phyloP scores from a whole-genome alignment of 495 filamentous ascomycete species.

The Choiromyces venosus region DNA sequence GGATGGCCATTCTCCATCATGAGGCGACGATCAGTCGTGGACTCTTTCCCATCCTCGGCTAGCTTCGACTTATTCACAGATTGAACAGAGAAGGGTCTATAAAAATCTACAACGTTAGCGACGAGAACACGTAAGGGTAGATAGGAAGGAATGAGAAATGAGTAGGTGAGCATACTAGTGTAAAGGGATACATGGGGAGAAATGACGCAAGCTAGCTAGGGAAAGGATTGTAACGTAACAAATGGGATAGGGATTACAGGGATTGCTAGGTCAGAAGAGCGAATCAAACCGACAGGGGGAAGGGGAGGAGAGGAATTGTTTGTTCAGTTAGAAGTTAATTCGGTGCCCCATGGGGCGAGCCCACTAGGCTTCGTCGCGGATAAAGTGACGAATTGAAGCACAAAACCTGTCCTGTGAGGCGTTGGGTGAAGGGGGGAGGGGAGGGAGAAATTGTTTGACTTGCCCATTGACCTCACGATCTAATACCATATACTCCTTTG shows the following conservation, averaged over 20 bases:
- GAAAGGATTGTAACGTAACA: slow-evolving; percentile 7
- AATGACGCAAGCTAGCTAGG: slow-evolving; percentile 13
- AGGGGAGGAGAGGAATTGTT: slow-evolving; percentile 7
- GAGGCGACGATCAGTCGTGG: slow-evolving; percentile 47
- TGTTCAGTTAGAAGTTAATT: slow-evolving; percentile 1
- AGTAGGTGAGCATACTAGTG: slow-evolving; percentile 34
- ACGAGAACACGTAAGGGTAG: not conserved
- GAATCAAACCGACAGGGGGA: slow-evolving; percentile 15
- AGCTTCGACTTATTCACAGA: slow-evolving; percentile 47
- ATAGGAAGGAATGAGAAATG: slow-evolving; percentile 19
- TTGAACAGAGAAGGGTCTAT: slow-evolving; percentile 52
- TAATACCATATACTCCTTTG: slow-evolving; percentile 77
- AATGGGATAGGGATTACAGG: slow-evolving; percentile 10
- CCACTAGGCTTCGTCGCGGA: slow-evolving; percentile 23
- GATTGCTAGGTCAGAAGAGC: slow-evolving; percentile 32
- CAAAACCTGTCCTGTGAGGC: slow-evolving; percentile 38
- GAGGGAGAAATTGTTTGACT: slow-evolving; percentile 37
- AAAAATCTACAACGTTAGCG: slow-evolving; percentile 15
- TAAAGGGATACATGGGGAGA: slow-evolving; percentile 23
- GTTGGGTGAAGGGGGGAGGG: slow-evolving; percentile 2
- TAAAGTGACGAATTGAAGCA: slow-evolving; percentile 11
- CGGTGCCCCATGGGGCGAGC: slow-evolving; percentile 3
- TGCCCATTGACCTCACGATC: slow-evolving; percentile 85
- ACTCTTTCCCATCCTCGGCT: slow-evolving; percentile 51
- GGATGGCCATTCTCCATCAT: slow-evolving; percentile 57